Conservation (phyloP, 2,329 filamentous ascomycete species). For the Aspergillus persii region DNA sequence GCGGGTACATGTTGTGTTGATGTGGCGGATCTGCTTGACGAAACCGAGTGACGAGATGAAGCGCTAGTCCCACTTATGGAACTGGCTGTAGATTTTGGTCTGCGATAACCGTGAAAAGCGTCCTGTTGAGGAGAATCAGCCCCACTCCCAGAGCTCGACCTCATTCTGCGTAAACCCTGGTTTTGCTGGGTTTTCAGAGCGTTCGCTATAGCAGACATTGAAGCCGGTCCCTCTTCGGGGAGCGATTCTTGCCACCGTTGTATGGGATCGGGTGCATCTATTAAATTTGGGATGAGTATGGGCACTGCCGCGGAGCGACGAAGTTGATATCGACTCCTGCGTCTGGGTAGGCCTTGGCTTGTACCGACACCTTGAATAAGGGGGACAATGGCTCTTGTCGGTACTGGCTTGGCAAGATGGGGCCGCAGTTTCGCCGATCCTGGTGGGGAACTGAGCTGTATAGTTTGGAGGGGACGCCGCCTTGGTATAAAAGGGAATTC, state of each 20-base stretch:
- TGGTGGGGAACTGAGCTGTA: too few species aligned
- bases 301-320: neutral
- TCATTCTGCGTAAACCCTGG: neutral
- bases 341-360: neutral
- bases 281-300: neutral
- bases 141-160: neutral
- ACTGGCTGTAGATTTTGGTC: neutral
- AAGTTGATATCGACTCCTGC: neutral
- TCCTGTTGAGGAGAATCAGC: neutral
- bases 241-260: slow-evolving; percentile 1
- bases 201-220: neutral
- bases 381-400: neutral
- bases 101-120: neutral
- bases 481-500: too few species aligned
- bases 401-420: too few species aligned
- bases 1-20: neutral
- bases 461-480: too few species aligned
- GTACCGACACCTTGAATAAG: neutral
- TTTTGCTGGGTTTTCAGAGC: neutral
- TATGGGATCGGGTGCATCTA: neutral
- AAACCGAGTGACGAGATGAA: neutral
- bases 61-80: neutral
- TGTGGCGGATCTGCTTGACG: neutral
- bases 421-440: too few species aligned
- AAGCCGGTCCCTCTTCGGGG: slow-evolving; percentile 1